phyloP scores from a whole-genome alignment of 805 yeast species.

The Kuraishia ogatae region DNA sequence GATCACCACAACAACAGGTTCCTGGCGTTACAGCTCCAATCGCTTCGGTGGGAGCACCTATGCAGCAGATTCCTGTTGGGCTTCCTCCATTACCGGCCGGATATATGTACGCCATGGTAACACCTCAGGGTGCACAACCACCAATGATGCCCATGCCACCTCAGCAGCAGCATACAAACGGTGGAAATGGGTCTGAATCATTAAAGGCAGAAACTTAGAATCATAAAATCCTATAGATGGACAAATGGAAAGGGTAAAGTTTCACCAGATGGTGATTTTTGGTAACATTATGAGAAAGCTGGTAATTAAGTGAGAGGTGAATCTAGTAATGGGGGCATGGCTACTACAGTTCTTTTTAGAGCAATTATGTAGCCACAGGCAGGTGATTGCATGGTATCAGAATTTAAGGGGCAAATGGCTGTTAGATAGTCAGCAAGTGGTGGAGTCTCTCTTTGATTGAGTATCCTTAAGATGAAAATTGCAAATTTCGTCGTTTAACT shows the following conservation, averaged over 20 bases:
- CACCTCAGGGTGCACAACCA: slow-evolving; percentile 5
- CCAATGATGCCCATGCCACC: slow-evolving; percentile 2
- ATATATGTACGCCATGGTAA: not conserved
- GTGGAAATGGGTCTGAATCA: not conserved
- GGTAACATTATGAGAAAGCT: too few relatives aligned
- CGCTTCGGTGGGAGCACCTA: not conserved
- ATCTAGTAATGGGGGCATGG: too few relatives aligned
- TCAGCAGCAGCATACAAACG: slow-evolving; percentile 2
- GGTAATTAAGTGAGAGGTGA: too few relatives aligned
- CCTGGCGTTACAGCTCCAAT: not conserved
- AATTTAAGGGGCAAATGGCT: not conserved
- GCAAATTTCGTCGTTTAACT: not conserved
- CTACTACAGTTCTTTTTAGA: too few relatives aligned
- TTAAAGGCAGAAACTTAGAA: not conserved
- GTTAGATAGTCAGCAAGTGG: not conserved
- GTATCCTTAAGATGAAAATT: not conserved
- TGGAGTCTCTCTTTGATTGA: not conserved
- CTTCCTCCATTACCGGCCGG: not conserved
- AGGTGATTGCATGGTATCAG: not conserved
- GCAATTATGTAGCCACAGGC: too few relatives aligned
- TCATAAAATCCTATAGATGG: too few relatives aligned
- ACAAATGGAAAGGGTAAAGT: too few relatives aligned
- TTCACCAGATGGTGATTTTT: too few relatives aligned
- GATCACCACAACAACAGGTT: not conserved
- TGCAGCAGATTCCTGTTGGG: not conserved